Evolutionary conservation across 2,329 filamentous ascomycete genomes (phyloP), one percentile per base, ranked within the genome.

Genomic region (Fusarium goolgardi): DNA sequence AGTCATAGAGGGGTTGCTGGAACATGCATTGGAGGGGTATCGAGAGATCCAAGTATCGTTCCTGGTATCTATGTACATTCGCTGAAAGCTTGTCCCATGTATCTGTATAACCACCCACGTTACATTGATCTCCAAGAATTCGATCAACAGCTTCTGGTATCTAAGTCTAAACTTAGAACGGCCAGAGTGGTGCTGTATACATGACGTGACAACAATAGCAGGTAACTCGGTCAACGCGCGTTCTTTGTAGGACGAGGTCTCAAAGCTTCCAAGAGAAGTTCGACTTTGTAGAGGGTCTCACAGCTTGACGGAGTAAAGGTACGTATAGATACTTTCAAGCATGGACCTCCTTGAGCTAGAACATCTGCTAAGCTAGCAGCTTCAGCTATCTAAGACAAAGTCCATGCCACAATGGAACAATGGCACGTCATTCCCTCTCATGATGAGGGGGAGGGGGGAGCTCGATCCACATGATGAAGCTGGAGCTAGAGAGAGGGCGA

Each of bases 381-480:
- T 55, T 63, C 55, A 63, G 58, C 63, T 63, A 41, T 52, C 49
- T 23, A 55, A 65, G 60, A 51, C 59, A 70, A 59, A 51, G 41
- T 40, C 63, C 47, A 58, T 70, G 53, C 62, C 61, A 50, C 61
- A 55, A 71, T 54, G 51, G 57, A 60, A 67, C 56, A 57, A 40
- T 59, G 65, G 70, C 70, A 72, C 70, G 70, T 72, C 70, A 72
- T 71, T 65, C 63, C 45, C 53, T 27, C 53, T 34, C 31, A 44
- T 51, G 44, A 58, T 60, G 21, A 21, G 21, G 21, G 21, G 21
- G 21, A 21, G 21, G 40, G 45, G 35, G 32, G n/a, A 62, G 43
- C 41, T 67, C 20, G 46, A 61, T 62, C 64, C 69, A 70, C 65
- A 67, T 50, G 67, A 61, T 39, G 39, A 43, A 59, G 41, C 49